Evolutionary conservation across 2,329 filamentous ascomycete species (phyloP).

Genomic region (Fusarium secorum): DNA sequence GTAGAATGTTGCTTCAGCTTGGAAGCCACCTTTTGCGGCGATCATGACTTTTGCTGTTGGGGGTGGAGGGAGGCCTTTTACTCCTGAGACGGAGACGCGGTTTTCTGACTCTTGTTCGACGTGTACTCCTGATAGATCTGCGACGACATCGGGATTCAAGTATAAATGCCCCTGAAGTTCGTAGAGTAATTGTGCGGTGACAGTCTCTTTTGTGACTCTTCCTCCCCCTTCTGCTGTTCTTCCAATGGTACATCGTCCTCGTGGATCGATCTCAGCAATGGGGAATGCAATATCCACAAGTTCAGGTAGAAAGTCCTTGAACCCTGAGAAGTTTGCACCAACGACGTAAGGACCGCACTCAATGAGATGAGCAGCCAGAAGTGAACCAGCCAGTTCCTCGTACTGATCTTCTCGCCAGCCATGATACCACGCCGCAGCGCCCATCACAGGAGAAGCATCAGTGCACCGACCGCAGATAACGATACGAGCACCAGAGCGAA

Average conservation of each 20-base stretch:
- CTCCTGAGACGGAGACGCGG: constrained; percentile 45
- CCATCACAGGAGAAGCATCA: constrained; percentile 62
- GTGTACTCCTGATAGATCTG: constrained; percentile 47
- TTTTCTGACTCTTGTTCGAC: constrained; percentile 55
- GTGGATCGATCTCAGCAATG: constrained; percentile 49
- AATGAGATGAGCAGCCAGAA: constrained; percentile 62
- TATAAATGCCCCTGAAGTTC: constrained; percentile 56
- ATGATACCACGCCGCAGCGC: constrained; percentile 64
- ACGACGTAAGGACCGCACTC: constrained; percentile 64
- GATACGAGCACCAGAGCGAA: constrained; percentile 55
- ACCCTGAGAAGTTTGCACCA: constrained; percentile 63
- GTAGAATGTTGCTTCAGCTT: constrained; percentile 56
- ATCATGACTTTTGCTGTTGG: constrained; percentile 50
- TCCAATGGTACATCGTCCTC: constrained; percentile 48
- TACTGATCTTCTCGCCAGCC: constrained; percentile 58
- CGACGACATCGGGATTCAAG: constrained; percentile 55
- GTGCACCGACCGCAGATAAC: constrained; percentile 59
- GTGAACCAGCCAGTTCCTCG: constrained; percentile 57
- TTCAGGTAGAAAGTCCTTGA: constrained; percentile 42
- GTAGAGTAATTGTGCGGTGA: constrained; percentile 53
- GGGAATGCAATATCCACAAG: constrained; percentile 47
- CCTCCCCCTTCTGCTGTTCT: constrained; percentile 48
- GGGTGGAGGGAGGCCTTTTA: constrained; percentile 44
- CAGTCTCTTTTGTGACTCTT: constrained; percentile 48
- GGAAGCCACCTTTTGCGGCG: constrained; percentile 54